A percentile compares a stretch with the other conserved stretches of the same genome.
phyloP scores from a whole-genome alignment of 306 rosid species.

The Vigna nakashimae region DNA sequence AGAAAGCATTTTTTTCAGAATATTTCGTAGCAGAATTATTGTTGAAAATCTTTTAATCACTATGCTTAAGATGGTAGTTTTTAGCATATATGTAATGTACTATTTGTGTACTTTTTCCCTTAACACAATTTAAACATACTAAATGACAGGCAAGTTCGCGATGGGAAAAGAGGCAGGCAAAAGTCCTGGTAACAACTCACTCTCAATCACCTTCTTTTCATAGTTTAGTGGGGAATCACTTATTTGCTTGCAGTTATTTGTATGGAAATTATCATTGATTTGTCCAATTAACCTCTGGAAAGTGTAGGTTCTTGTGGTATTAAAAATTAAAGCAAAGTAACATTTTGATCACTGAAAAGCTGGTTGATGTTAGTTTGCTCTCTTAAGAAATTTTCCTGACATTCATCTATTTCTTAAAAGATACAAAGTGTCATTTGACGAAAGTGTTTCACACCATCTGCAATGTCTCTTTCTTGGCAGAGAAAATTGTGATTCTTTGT shows the following conservation, averaged over 20 bases:
- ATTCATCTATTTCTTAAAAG: not conserved
- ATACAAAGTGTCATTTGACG: not conserved
- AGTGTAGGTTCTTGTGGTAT: constrained; percentile 19
- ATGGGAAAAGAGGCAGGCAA: constrained; percentile 96
- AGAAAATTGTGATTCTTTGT: constrained; percentile 15
- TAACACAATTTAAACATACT: constrained; percentile 31
- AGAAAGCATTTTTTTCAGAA: not conserved
- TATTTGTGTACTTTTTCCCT: constrained; percentile 13
- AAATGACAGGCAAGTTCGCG: constrained; percentile 80
- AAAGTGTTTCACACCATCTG: not conserved
- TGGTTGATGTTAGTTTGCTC: not conserved
- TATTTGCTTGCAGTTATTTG: not conserved
- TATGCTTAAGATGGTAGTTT: not conserved
- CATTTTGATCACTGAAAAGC: not conserved
- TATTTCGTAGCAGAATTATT: not conserved
- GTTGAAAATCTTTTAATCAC: constrained; percentile 13
- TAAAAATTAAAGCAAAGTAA: not conserved
- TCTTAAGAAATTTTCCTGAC: not conserved
- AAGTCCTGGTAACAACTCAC: constrained; percentile 72
- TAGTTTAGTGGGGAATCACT: constrained; percentile 9
- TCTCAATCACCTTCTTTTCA: constrained; percentile 17
- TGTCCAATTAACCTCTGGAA: constrained; percentile 13
- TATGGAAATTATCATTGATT: not conserved
- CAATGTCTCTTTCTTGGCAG: not conserved
- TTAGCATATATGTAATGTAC: constrained; percentile 9